phyloP scores from a whole-genome alignment of 2,329 filamentous ascomycete species.

The Parastagonospora avenae region DNA sequence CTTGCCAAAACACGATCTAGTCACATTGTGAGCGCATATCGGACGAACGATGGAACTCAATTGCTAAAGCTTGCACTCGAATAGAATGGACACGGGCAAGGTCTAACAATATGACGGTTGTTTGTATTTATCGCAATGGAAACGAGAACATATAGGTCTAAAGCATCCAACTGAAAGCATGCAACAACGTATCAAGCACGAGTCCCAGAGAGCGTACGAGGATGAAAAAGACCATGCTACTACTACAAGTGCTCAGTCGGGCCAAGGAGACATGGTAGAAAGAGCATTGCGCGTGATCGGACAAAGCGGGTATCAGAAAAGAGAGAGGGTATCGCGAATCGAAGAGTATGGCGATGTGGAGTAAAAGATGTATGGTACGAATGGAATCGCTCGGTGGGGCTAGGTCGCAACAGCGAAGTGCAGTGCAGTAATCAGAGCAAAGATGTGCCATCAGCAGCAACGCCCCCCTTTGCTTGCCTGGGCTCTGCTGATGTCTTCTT shows the following conservation, averaged over 20 bases:
- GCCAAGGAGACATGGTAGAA: background rate
- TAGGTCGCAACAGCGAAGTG: background rate
- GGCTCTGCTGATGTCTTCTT: conserved; percentile 37
- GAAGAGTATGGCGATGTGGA: conserved; percentile 7
- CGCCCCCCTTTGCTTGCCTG: conserved; percentile 42
- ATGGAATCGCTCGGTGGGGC: background rate
- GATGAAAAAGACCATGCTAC: too few species aligned
- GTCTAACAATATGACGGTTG: too few species aligned
- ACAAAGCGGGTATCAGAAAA: conserved; percentile 13
- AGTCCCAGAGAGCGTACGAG: too few species aligned
- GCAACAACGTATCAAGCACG: too few species aligned
- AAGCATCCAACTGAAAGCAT: too few species aligned
- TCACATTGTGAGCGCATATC: too few species aligned
- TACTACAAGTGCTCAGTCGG: background rate
- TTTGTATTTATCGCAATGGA: too few species aligned
- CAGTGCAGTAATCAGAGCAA: background rate
- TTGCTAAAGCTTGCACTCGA: too few species aligned
- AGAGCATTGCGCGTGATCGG: background rate
- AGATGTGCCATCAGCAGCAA: conserved; percentile 35
- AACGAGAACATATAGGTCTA: too few species aligned
- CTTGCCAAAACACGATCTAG: too few species aligned
- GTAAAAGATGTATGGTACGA: background rate
- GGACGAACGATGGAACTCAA: too few species aligned
- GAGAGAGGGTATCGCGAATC: conserved; percentile 20
- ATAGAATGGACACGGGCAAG: too few species aligned